Evolutionary conservation across 2,329 filamentous ascomycete genomes (phyloP), one percentile per base, ranked within the genome.

Genomic region (Sarocladium kiliense): DNA sequence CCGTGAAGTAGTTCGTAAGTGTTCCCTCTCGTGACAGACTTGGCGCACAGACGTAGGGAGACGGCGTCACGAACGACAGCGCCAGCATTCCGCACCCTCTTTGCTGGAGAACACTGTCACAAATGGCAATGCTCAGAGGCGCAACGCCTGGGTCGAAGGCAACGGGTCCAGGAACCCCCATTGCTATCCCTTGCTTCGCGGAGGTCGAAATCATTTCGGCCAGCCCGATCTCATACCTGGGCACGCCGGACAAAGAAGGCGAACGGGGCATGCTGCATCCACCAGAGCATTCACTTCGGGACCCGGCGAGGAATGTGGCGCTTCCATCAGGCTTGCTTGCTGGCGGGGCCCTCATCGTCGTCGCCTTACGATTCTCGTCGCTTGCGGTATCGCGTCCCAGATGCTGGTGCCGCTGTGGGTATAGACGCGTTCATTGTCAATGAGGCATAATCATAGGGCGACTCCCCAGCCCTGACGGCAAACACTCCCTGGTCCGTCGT

Each of bases 301-400:
- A 36, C 14, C 47, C 47, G n/a, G 47, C 30, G 47, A 51, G 27
- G 47, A 51, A 51, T 51, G 47, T 51, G 47, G 47, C 47, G 47
- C 30, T 36, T 7, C 11, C 27, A 36, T 16, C 14, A 27, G 47
- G 27, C 47, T 36, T 34, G 47, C 30, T 51, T 16, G 21, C 10
- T 18, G 19, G 47, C 47, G 47, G 47, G 47, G 26, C 47, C 6
- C n/a, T 49, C 37, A 7, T 19, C 23, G 30, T 12, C 6, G 41
- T 25, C 11, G 41, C 41, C 44, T 27, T 32, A 25, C 44, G 30
- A 34, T 10, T 34, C 30, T 21, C 10, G 44, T 49, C 26, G 44
- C 44, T 49, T 49, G 44, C 26, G 26, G 44, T 32, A 49, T 49
- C 44, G 44, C 26, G 44, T 32, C 26, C 26, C 44, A n/a, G 3